A percentile compares a stretch with the other conserved stretches of the same genome.
Evolutionary conservation across 179 eudicot genomes (phyloP).

Genomic region (Dionaea muscipula): DNA sequence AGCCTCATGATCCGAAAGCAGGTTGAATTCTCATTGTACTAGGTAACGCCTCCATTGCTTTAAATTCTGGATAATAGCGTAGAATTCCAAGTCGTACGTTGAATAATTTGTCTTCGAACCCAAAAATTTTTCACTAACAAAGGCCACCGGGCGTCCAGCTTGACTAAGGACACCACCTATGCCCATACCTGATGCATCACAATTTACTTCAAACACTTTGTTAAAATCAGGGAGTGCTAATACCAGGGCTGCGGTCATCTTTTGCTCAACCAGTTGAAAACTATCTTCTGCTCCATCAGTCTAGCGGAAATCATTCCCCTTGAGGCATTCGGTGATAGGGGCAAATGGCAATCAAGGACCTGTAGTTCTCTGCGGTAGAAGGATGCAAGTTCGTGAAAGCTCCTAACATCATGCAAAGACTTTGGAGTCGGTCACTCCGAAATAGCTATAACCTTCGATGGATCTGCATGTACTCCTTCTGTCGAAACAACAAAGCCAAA

Average conservation of each 20-base stretch:
- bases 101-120: neutral
- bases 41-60: neutral
- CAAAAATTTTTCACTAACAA: neutral
- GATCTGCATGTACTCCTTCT: neutral
- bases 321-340: neutral
- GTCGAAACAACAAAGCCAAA: neutral
- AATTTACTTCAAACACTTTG: neutral
- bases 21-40: neutral
- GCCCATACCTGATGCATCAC: neutral
- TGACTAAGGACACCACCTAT: neutral
- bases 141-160: neutral
- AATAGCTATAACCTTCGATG: too few relatives aligned
- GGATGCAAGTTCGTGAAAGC: too few relatives aligned
- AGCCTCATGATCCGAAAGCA: neutral
- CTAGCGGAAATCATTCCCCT: neutral
- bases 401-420: too few relatives aligned
- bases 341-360: too few relatives aligned
- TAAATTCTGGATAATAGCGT: neutral
- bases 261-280: neutral
- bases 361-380: too few relatives aligned
- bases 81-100: neutral
- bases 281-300: neutral
- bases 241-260: neutral
- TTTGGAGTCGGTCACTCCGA: too few relatives aligned
- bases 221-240: neutral